Conservation (phyloP, 352 stramenopile species). For the Aphanomyces cochlioides region DNA sequence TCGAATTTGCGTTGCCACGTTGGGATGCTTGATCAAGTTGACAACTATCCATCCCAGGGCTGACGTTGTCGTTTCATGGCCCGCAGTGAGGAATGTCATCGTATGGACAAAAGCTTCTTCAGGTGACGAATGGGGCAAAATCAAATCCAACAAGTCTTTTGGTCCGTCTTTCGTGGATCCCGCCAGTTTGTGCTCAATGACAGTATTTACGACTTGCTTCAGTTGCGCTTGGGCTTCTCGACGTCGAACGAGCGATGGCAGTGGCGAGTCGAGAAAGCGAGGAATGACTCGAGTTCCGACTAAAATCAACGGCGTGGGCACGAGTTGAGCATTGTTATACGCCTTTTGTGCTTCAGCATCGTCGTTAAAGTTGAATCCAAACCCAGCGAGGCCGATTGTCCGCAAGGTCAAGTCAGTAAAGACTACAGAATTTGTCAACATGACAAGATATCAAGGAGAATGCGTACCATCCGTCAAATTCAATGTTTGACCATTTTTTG, state of each 20-base stretch:
- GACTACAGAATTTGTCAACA: neutral
- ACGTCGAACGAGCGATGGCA: neutral
- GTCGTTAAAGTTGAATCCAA: neutral
- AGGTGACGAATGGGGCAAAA: neutral
- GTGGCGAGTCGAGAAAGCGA: neutral
- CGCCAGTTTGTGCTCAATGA: slow-evolving; percentile 6
- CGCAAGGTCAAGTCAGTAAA: neutral
- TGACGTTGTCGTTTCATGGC: slow-evolving; percentile 12
- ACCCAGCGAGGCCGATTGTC: neutral
- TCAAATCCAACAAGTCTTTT: neutral
- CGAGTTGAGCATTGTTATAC: neutral
- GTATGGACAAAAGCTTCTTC: neutral
- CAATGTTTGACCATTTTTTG: too few relatives aligned
- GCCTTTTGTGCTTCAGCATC: neutral
- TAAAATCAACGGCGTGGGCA: neutral
- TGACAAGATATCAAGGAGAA: too few relatives aligned
- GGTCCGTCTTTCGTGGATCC: neutral
- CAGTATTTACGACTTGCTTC: neutral
- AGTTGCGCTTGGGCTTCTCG: neutral
- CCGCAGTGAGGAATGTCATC: slow-evolving; percentile 37
- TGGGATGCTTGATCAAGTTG: neutral
- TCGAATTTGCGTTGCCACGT: slow-evolving; percentile 4
- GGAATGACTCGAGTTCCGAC: neutral
- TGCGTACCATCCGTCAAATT: too few relatives aligned
- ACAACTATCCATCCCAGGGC: slow-evolving; percentile 8